Base-by-base conservation (phyloP, 805 yeast genomes). In the Teunomyces lycoperdinae region DNA sequence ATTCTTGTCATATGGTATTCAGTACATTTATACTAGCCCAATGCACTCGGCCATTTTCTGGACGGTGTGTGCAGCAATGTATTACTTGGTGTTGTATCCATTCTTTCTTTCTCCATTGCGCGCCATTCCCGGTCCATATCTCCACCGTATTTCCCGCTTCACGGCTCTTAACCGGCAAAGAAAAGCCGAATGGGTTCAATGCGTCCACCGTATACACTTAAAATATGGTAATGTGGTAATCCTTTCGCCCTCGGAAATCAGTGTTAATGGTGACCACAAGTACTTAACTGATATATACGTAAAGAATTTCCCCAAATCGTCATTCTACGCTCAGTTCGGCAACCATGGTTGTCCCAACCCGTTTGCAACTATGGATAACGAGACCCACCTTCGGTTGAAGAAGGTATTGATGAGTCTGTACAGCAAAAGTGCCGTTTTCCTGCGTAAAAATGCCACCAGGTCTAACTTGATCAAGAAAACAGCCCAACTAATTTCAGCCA, bases 161-260 rank as follows among this genome's bases (percentile, higher is more conserved):
- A 67, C 66, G 13, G 57, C 67, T 3, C 61, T 70, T 32, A 56
- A 67, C 36, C 64, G 70, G 28, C 73, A 77, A 49, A 70, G 87
- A 47, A 80, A 74, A 50, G 65, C 67, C 29, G 68, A 65, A 32
- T 71, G 76, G 75, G 60, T 68, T 13, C 35, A 51, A 14, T 52
- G 49, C 6, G 77, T 84, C 2, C 77, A 81, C 47, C 34, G 58
- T 3, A 63, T 84, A 48, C 91, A 85, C 56, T 42, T 59, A 41
- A 60, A 66, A 48, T 83, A 83, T 55, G 91, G 90, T 1, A 76
- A 84, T 6, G 78, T 84, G 3, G 81, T 85, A 4, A 68, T 85
- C 17, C 62, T 85, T 10, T 74, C 81, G 1, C 89, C 90, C 2
- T 63, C 67, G 20, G 89, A 84, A 54, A 68, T 85, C 14, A 81